phyloP scores from a whole-genome alignment of 176 grass and related monocot species.

The Urochloa ruziziensis region DNA sequence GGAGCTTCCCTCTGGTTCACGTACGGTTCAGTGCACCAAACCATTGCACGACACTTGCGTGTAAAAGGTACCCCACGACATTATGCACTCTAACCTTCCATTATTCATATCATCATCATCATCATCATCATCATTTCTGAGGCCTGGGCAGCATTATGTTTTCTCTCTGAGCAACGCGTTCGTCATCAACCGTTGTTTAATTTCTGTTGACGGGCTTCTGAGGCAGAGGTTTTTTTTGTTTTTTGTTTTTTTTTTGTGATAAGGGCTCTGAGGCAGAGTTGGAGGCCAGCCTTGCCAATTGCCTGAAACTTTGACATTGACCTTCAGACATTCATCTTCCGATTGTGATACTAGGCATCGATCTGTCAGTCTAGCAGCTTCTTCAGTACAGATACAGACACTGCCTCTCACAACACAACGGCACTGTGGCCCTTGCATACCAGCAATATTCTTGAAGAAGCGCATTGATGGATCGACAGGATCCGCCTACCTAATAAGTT shows the following conservation, averaged over 20 bases:
- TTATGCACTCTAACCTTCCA: not conserved
- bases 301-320: not conserved
- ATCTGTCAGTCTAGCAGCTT: not conserved
- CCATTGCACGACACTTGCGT: not conserved
- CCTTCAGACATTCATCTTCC: not conserved
- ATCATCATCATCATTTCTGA: not conserved
- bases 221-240: too few relatives aligned
- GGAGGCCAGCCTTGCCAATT: not conserved
- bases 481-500: not conserved
- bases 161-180: not conserved
- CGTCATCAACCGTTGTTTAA: not conserved
- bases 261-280: too few relatives aligned
- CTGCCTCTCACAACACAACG: not conserved
- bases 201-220: not conserved
- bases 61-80: not conserved
- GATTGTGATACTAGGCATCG: not conserved
- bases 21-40: not conserved
- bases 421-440: not conserved
- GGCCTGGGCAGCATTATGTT: not conserved
- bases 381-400: not conserved
- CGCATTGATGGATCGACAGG: constrained; percentile 1
- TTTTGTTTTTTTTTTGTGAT: too few relatives aligned
- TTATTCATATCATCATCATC: not conserved
- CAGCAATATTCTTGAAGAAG: not conserved
- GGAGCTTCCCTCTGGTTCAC: not conserved